Evolutionary conservation across 1,284 basidiomycete genomes (phyloP).

Genomic region (Sanghuangporus weigelae): DNA sequence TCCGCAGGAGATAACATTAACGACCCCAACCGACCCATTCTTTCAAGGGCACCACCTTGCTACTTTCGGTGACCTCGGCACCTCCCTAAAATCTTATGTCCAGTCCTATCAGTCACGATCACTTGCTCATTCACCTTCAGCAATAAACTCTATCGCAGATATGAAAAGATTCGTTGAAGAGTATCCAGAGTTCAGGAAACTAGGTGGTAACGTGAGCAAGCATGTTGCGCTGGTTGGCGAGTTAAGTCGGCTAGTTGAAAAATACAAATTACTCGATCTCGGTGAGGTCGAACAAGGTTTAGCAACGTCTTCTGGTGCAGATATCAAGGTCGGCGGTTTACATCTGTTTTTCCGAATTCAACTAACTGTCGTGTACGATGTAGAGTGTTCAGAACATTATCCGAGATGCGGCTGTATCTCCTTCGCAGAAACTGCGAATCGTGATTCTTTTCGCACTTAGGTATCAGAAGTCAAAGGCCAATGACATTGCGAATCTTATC

Average conservation of each 20-base stretch:
- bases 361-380: neutral
- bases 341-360: slow-evolving; percentile 10
- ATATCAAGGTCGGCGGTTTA: slow-evolving; percentile 63
- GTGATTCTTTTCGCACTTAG: slow-evolving; percentile 94
- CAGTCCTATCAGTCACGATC: slow-evolving; percentile 90
- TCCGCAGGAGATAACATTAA: slow-evolving; percentile 87
- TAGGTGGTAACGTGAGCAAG: slow-evolving; percentile 98
- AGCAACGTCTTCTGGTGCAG: slow-evolving; percentile 86
- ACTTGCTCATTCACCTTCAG: slow-evolving; percentile 67
- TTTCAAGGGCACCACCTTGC: slow-evolving; percentile 89
- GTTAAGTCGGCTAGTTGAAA: slow-evolving; percentile 84
- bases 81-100: slow-evolving; percentile 90
- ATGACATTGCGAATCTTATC: slow-evolving; percentile 81
- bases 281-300: slow-evolving; percentile 97
- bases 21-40: slow-evolving; percentile 90
- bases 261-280: slow-evolving; percentile 82
- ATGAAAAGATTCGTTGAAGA: slow-evolving; percentile 99
- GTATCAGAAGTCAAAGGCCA: slow-evolving; percentile 89
- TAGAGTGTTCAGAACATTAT: slow-evolving; percentile 79
- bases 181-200: slow-evolving; percentile 94
- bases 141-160: slow-evolving; percentile 94
- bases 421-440: slow-evolving; percentile 84
- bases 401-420: slow-evolving; percentile 58
- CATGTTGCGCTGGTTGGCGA: slow-evolving; percentile 97
- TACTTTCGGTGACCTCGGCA: slow-evolving; percentile 97